Evolutionary conservation across 495 filamentous ascomycete genomes (phyloP), one percentile per base, ranked within the genome.

Genomic region (Penicillium malachiteum): DNA sequence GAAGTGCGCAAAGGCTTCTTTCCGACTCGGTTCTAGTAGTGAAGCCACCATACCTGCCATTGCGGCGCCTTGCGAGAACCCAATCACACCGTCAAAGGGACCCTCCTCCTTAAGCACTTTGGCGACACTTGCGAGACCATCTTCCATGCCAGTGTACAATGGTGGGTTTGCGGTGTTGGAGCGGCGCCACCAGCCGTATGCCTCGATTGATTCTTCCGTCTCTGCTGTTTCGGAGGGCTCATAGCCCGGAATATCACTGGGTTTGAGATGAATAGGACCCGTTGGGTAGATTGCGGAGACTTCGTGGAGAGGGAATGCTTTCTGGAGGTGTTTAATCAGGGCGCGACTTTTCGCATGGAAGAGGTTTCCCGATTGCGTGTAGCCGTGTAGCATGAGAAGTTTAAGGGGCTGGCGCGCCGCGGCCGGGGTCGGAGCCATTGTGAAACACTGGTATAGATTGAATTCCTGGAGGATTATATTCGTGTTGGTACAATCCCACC

Each of bases 291-390:
- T 74, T 26, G 84, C 76, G 13, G 76, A 69, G 57, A 82, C 78
- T 54, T 71, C 70, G 57, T 79, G 65, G 37, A 79, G 68, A 4
- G 83, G 78, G 60, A 97, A 85, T 32, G 82, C 69, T 69, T 95
- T 96, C 48, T 78, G 75, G 47, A 97, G 81, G 64, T 83, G 67
- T 71, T 96, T 97, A 63, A 89, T 79, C 13, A 97, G 80, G 18
- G 91, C 92, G 70, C 87, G 86, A 58, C 88, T 93, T 78, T 97
- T 97, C 71, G 87, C 82, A 73, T 84, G 86, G 84, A 97, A 97
- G 66, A 90, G 74, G 1, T 84, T 67, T 33, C 92, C 91, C 32
- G 91, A 92, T 79, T 97, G 94, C 1, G 93, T 96, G 84, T 88
- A 97, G 72, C 93, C 78, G 50, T 80, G 77, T 38, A 81, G 75